Base-by-base conservation (phyloP, 192 early-diverging fungal species). In the Mortierella alpina region DNA sequence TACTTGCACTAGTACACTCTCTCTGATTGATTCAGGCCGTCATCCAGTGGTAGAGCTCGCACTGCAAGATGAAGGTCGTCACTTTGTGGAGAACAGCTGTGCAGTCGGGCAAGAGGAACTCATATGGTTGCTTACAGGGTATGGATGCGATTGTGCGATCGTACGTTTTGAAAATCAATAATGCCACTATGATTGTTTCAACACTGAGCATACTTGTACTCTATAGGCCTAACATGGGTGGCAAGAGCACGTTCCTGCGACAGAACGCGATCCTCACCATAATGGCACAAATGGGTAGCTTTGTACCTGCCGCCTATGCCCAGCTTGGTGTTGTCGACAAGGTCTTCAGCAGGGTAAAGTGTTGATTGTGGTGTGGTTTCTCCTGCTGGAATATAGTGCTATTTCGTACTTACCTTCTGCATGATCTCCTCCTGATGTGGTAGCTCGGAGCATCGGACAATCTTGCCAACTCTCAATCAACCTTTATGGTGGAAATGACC, bases 1-100 rank as follows among this genome's bases (percentile, higher is more conserved):
- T 15, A 10, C 47, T 40, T 63, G 41, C 51, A 20, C 9, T 58
- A 82, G 71, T 62, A 45, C 41, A 8, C 46, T 59, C 17, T 68
- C 74, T 15, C 40, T 54, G 5, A 82, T 88, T 53, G 45, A 67
- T 5, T 73, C 79, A 14, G 91, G 91, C 9, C 85, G 91, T 17
- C 91, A 92, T 56, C 90, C 89, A 4, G 86, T 90, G 1, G 90
- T 92, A 0, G 91, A 92, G 59, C 52, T 85, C 63, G 83, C 85
- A 59, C 70, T 90, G 18, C 72, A 88, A 39, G 53, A 52, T 0
- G 80, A 82, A 23, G 86, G 83, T 31, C 72, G 88, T 46, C 84
- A 86, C 45, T 91, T 87, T 67, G 70, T 88, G 4, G 72, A 82
- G 39, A 92, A 92, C 40, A 82, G 87, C 82, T 92, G 91, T 51